Conservation (phyloP, 108 stramenopile genomes). For the Skeletonema tropicum region DNA sequence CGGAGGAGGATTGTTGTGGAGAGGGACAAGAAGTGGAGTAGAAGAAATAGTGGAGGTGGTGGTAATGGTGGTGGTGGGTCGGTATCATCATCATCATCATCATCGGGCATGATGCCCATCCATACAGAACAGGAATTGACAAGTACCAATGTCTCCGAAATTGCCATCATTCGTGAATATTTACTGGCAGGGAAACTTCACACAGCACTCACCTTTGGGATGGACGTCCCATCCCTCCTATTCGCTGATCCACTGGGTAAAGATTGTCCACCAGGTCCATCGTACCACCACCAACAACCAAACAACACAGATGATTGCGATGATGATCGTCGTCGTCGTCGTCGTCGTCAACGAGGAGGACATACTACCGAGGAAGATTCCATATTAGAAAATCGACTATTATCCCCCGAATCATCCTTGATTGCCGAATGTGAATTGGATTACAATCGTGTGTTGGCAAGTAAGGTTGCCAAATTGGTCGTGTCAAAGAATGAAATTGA, state of each 20-base stretch:
- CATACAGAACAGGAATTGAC: slow-evolving; percentile 8
- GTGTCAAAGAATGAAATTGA: slow-evolving; percentile 66
- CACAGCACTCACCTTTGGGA: slow-evolving; percentile 82
- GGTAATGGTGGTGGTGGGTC: neutral
- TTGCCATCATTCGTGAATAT: slow-evolving; percentile 76
- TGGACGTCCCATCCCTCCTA: slow-evolving; percentile 83
- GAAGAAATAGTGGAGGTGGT: slow-evolving; percentile 15
- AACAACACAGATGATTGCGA: slow-evolving; percentile 30
- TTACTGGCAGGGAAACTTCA: slow-evolving; percentile 79
- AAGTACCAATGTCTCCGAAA: slow-evolving; percentile 55
- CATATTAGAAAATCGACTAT: slow-evolving; percentile 74
- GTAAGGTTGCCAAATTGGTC: slow-evolving; percentile 63
- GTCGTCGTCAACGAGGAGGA: slow-evolving; percentile 32
- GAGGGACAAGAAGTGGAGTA: slow-evolving; percentile 20
- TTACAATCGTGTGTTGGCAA: slow-evolving; percentile 81
- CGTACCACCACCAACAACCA: slow-evolving; percentile 18
- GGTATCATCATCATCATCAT: neutral
- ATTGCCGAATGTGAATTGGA: slow-evolving; percentile 81
- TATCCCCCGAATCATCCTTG: slow-evolving; percentile 49
- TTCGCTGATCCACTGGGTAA: slow-evolving; percentile 80
- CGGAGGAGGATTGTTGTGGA: slow-evolving; percentile 26
- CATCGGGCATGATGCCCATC: neutral
- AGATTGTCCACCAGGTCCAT: slow-evolving; percentile 59
- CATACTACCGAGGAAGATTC: slow-evolving; percentile 52
- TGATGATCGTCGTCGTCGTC: no score